phyloP scores from a whole-genome alignment of 176 grass and related monocot genomes.

The Bromus sterilis region DNA sequence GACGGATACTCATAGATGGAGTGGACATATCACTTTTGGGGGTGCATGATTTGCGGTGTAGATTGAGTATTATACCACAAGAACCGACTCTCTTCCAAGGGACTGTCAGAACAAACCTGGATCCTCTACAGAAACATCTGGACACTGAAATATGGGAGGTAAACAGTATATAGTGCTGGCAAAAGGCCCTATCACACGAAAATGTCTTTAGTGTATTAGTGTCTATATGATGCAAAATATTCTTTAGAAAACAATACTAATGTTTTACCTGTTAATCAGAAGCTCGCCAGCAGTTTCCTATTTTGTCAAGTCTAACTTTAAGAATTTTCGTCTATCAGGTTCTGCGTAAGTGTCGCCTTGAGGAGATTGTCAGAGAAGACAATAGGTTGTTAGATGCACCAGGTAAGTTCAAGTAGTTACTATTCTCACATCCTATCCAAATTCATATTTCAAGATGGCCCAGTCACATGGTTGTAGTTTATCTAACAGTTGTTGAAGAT shows the following conservation, averaged over 20 bases:
- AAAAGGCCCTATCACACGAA: neutral
- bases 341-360: slow-evolving; percentile 54
- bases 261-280: neutral
- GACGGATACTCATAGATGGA: slow-evolving; percentile 68
- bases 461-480: neutral
- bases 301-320: slow-evolving; percentile 6
- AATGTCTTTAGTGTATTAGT: no score
- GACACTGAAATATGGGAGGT: slow-evolving; percentile 89
- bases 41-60: slow-evolving; percentile 69
- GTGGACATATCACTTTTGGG: slow-evolving; percentile 71
- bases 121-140: slow-evolving; percentile 56
- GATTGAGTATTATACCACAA: slow-evolving; percentile 88
- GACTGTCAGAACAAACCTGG: slow-evolving; percentile 69
- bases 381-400: slow-evolving; percentile 63
- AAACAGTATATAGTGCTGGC: neutral
- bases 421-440: neutral
- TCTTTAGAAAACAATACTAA: neutral
- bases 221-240: neutral
- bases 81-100: slow-evolving; percentile 92
- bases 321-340: slow-evolving; percentile 33
- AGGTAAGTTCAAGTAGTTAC: slow-evolving; percentile 33
- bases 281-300: neutral
- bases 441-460: neutral
- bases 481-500: slow-evolving; percentile 67
- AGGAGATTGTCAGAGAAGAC: slow-evolving; percentile 62